Base-by-base conservation (phyloP, 208 protist species). In the Acanthamoeba culbertsoni region DNA sequence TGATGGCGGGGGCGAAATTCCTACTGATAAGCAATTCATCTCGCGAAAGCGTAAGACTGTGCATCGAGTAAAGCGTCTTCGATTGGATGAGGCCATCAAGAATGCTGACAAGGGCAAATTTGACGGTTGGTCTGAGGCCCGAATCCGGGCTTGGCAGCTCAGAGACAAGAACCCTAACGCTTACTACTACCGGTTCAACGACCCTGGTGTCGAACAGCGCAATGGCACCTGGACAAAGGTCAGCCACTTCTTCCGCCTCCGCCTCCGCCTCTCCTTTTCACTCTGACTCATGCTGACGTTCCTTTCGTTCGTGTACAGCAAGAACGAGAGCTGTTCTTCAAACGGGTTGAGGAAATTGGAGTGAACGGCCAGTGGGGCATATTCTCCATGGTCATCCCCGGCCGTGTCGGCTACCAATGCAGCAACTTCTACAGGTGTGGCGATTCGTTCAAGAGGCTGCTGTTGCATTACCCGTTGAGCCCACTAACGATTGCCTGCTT, bases 141-240 rank as follows among this genome's bases (percentile, higher is more conserved):
- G 95, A 26, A 95, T 96, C 33, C 94, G 93, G 18, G 93, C 93
- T 26, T 96, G 89, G 51, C 5, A 95, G 92, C 86, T 71, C 73
- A 91, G 89, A 37, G 71, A 96, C 48, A 82, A 73, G 42, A 97
- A 96, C 73, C 95, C 96, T 16, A 97, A 97, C 93, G 91, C 95
- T 1, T 97, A 97, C 88, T 97, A 97, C 91, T 97, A 97, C 65
- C 89, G 96, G 23, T 97, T 97, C 75, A 96, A 96, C 82, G 96
- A 77, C 6, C 96, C 96, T 5, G 94, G 94, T 48, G 96, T 94
- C 42, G 43, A 86, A 53, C 95, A 95, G 40, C 26, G 45, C 8
- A 95, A 92, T 63, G 96, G 95, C 53, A 68, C 7, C 2, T 97
- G 95, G 95, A 94, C 59, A 23, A 86, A 94, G 63, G 73, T 86